phyloP scores from a whole-genome alignment of 2,329 filamentous ascomycete genomes.

The Neophaeococcomyces mojaviensis region DNA sequence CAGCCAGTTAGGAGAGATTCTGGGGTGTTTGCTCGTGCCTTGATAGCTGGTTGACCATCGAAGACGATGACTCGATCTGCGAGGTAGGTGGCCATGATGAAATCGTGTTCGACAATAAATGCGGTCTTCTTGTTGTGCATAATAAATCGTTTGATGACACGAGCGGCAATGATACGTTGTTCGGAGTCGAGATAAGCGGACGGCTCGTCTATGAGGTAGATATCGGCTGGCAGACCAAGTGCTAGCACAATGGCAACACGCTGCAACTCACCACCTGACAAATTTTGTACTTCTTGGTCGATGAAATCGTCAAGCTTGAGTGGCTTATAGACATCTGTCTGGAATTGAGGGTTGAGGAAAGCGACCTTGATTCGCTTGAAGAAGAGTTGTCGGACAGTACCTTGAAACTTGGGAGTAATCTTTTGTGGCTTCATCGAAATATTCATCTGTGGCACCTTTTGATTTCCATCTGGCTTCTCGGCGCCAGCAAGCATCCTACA shows the following conservation, averaged over 20 bases:
- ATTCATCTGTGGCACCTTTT: constrained; percentile 82
- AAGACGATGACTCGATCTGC: constrained; percentile 98
- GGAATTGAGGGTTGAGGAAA: constrained; percentile 95
- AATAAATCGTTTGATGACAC: constrained; percentile 99
- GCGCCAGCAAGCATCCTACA: constrained; percentile 91
- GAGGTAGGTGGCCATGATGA: constrained; percentile 84
- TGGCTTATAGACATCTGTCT: constrained; percentile 99
- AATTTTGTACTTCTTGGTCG: constrained; percentile 97
- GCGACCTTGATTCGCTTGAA: constrained; percentile 99
- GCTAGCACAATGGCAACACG: constrained; percentile 96
- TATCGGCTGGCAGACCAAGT: constrained; percentile 92
- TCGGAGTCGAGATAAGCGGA: constrained; percentile 97
- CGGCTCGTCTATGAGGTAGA: constrained; percentile 97
- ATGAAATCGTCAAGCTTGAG: constrained; percentile 98
- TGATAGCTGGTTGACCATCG: constrained; percentile 82
- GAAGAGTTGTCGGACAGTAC: constrained; percentile 94
- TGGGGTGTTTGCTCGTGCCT: constrained; percentile 79
- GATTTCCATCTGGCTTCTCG: constrained; percentile 76
- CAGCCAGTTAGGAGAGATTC: constrained; percentile 91
- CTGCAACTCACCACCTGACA: constrained; percentile 98
- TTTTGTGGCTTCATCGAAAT: constrained; percentile 99
- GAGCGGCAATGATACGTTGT: constrained; percentile 93
- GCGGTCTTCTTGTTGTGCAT: constrained; percentile 99
- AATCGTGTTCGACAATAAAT: constrained; percentile 99
- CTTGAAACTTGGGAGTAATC: constrained; percentile 95